Percentiles rank a stretch among this genome's conserved stretches.
Conservation (phyloP, 495 filamentous ascomycete species). For the Hypoxylon cercidicola region DNA sequence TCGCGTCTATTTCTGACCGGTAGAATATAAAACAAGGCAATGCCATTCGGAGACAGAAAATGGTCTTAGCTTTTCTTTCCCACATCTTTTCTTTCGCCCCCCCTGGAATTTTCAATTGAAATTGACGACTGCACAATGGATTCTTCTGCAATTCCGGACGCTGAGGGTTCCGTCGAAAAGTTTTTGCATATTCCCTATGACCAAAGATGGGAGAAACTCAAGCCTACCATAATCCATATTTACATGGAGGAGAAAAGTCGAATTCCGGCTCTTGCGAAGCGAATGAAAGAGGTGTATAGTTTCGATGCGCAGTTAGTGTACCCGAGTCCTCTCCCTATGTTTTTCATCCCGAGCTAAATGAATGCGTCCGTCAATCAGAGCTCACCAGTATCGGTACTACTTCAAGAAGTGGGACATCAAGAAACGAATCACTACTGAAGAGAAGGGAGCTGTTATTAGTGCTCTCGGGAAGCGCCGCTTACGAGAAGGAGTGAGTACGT, state of each 20-base stretch:
- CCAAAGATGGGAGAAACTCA: conserved; percentile 52
- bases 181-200: conserved; percentile 46
- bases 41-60: too few relatives aligned
- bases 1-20: neutral
- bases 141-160: neutral
- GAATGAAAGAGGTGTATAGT: conserved; percentile 45
- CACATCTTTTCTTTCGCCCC: neutral
- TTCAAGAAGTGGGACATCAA: conserved; percentile 56
- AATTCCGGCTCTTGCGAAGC: conserved; percentile 40
- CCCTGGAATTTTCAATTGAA: neutral
- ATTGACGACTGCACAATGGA: conserved; percentile 2
- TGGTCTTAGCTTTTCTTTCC: neutral
- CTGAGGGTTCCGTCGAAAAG: conserved; percentile 3
- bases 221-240: conserved; percentile 47
- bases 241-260: conserved; percentile 47
- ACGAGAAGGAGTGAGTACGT: conserved; percentile 44
- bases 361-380: conserved; percentile 32
- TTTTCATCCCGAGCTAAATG: conserved; percentile 15
- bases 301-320: conserved; percentile 53
- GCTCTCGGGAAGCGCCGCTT: conserved; percentile 17
- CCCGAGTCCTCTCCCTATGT: neutral
- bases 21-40: neutral
- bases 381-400: conserved; percentile 54
- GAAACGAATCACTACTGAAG: conserved; percentile 43
- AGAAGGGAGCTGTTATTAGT: conserved; percentile 17